Evolutionary conservation across 345 rosid species (phyloP).

Genomic region (Microthlaspi erraticum): DNA sequence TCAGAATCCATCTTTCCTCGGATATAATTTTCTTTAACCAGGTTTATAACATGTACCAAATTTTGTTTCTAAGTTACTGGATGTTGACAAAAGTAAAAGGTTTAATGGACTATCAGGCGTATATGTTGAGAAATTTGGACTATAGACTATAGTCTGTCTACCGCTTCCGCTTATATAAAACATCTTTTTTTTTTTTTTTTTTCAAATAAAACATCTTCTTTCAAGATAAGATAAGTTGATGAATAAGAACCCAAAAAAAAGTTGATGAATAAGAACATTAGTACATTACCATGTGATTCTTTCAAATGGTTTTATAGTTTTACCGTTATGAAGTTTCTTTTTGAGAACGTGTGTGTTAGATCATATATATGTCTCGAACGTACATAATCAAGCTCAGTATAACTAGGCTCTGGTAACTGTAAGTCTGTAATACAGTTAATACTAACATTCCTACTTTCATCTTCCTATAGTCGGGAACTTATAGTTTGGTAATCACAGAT

Average conservation of each 20-base stretch:
- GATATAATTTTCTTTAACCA: too few species aligned
- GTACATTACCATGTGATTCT: background rate
- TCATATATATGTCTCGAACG: background rate
- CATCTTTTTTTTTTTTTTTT: too few species aligned
- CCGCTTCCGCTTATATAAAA: too few species aligned
- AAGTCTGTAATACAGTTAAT: background rate
- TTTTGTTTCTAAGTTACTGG: too few species aligned
- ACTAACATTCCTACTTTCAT: too few species aligned
- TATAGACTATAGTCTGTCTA: too few species aligned
- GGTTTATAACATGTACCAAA: too few species aligned
- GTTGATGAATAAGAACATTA: too few species aligned
- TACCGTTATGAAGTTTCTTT: background rate
- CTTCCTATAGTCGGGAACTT: too few species aligned
- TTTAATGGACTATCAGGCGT: background rate
- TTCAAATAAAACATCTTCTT: background rate
- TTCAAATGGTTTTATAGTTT: background rate
- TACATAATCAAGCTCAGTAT: background rate
- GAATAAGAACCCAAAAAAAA: too few species aligned
- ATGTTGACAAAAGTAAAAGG: background rate
- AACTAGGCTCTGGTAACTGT: background rate
- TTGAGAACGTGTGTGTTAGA: background rate
- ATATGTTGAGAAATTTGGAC: background rate
- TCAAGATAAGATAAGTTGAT: background rate
- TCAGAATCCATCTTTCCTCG: too few species aligned
- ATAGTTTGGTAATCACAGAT: too few species aligned